Evolutionary conservation across 1,284 basidiomycete species (phyloP).

Genomic region (Boletus hoseneyae): DNA sequence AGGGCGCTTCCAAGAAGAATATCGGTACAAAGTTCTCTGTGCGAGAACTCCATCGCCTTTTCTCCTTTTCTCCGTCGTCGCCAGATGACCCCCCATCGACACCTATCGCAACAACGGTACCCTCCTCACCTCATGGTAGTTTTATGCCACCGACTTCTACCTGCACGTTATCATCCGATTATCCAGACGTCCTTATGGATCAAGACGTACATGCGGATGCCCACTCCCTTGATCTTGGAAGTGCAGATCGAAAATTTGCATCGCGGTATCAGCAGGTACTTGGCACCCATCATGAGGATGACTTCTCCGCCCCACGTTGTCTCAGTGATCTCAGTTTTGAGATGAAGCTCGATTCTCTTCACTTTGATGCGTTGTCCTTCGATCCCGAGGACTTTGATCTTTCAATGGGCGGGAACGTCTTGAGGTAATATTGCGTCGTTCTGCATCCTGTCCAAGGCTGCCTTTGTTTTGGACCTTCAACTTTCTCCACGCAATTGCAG

Average conservation of each 20-base stretch:
- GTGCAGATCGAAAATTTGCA: slow-evolving; percentile 7
- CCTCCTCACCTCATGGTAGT: background rate
- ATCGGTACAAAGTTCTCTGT: slow-evolving; percentile 27
- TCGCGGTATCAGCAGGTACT: slow-evolving; percentile 8
- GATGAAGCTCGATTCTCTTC: slow-evolving; percentile 64
- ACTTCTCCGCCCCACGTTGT: slow-evolving; percentile 6
- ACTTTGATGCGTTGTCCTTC: slow-evolving; percentile 65
- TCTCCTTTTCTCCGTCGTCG: slow-evolving; percentile 36
- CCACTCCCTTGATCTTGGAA: slow-evolving; percentile 21
- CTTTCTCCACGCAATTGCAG: background rate
- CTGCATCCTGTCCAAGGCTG: background rate
- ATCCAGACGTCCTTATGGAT: slow-evolving; percentile 20
- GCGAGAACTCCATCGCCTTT: slow-evolving; percentile 34
- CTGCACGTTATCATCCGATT: slow-evolving; percentile 12
- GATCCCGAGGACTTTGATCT: slow-evolving; percentile 52
- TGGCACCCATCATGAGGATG: slow-evolving; percentile 1
- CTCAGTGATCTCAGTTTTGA: slow-evolving; percentile 46
- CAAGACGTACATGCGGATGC: slow-evolving; percentile 17
- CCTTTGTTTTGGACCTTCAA: slow-evolving; percentile 1
- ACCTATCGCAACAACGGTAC: slow-evolving; percentile 2
- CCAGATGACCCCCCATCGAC: slow-evolving; percentile 13
- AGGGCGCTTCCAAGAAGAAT: slow-evolving; percentile 20
- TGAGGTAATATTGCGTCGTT: slow-evolving; percentile 15
- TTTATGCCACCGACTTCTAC: slow-evolving; percentile 12
- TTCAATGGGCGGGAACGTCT: slow-evolving; percentile 15